Evolutionary conservation across 2,329 filamentous ascomycete genomes (phyloP).

Genomic region (Colletotrichum lindemuthianum): DNA sequence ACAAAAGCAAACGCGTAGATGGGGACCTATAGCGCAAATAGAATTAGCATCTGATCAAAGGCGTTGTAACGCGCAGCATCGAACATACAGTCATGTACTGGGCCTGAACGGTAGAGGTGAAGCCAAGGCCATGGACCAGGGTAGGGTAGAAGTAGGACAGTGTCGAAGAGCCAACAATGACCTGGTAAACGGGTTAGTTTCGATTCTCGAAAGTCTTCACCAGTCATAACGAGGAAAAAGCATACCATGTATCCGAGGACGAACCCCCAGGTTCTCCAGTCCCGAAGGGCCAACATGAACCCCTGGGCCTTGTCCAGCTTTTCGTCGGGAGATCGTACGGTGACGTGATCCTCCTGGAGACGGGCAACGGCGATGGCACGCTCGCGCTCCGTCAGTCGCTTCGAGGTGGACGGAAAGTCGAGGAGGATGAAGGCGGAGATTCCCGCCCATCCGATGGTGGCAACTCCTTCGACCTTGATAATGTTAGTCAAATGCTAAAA

Average conservation of each 20-base stretch:
- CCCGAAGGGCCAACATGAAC: conserved; percentile 8
- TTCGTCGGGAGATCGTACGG: conserved; percentile 69
- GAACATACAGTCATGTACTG: conserved; percentile 51
- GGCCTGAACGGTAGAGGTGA: conserved; percentile 51
- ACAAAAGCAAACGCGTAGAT: conserved; percentile 65
- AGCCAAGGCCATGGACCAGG: conserved; percentile 61
- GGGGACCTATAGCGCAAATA: conserved; percentile 45
- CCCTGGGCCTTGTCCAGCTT: conserved; percentile 9
- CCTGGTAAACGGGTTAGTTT: conserved; percentile 21
- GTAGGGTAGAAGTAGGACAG: conserved; percentile 66
- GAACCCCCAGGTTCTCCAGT: conserved; percentile 20
- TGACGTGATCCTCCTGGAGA: conserved; percentile 68
- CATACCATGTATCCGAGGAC: conserved; percentile 18
- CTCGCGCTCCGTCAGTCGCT: conserved; percentile 66
- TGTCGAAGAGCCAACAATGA: conserved; percentile 54
- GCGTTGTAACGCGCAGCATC: not conserved
- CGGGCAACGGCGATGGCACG: conserved; percentile 68
- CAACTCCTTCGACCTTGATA: conserved; percentile 64
- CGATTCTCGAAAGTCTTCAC: not conserved
- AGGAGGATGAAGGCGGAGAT: conserved; percentile 73
- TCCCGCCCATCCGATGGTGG: conserved; percentile 70
- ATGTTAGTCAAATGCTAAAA: too few species aligned
- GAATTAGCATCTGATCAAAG: too few species aligned
- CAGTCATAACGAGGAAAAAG: not conserved
- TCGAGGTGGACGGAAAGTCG: conserved; percentile 73